Conservation (phyloP, 2,329 filamentous ascomycete species). For the Xylaria sp. region DNA sequence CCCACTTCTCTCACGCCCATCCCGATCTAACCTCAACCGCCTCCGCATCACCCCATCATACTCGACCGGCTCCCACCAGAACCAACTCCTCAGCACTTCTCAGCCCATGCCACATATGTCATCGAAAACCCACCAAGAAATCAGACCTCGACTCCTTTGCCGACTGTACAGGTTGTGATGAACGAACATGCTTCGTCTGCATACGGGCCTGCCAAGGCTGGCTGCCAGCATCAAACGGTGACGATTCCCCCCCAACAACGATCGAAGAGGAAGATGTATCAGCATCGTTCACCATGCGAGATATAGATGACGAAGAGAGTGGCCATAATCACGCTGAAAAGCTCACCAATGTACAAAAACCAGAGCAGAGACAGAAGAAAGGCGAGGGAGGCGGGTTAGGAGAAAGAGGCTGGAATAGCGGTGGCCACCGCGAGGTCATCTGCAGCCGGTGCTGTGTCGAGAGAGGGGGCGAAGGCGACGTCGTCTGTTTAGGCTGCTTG, state of each 20-base stretch:
- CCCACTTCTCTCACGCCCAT: slow-evolving; percentile 45
- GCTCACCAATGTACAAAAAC: slow-evolving; percentile 12
- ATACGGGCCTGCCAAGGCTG: slow-evolving; percentile 70
- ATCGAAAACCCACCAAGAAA: slow-evolving; percentile 71
- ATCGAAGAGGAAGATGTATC: slow-evolving; percentile 51
- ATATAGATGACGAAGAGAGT: slow-evolving; percentile 54
- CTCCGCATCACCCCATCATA: slow-evolving; percentile 26
- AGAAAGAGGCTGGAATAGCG: slow-evolving; percentile 49
- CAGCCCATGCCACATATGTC: slow-evolving; percentile 74
- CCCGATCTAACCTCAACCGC: slow-evolving; percentile 35
- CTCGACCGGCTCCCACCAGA: slow-evolving; percentile 33
- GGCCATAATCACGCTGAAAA: slow-evolving; percentile 21
- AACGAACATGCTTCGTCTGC: slow-evolving; percentile 76
- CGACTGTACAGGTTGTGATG: slow-evolving; percentile 70
- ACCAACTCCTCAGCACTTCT: slow-evolving; percentile 50
- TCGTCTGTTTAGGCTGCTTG: slow-evolving; percentile 74
- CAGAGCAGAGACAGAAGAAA: slow-evolving; percentile 37
- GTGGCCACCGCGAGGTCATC: slow-evolving; percentile 64
- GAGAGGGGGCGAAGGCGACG: slow-evolving; percentile 70
- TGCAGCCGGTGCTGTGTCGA: slow-evolving; percentile 78
- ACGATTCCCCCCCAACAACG: slow-evolving; percentile 19
- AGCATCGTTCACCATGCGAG: slow-evolving; percentile 63
- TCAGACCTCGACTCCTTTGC: slow-evolving; percentile 74
- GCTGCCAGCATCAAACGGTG: slow-evolving; percentile 44
- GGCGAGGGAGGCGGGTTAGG: slow-evolving; percentile 46